Conservation (phyloP, 192 early-diverging fungal genomes). For the Backusella liffmaniae region DNA sequence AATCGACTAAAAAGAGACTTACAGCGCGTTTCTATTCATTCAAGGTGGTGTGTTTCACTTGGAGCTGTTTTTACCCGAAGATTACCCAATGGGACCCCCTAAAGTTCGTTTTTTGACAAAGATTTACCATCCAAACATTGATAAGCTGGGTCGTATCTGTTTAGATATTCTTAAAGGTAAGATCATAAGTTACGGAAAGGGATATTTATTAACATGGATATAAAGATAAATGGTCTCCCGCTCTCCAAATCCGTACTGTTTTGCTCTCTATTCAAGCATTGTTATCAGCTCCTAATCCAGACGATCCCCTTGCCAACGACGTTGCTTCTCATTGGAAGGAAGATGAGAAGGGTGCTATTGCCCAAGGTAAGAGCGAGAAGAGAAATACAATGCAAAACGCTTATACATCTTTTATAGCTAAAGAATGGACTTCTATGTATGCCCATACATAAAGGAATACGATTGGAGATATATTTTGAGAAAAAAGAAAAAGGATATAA, state of each 20-base stretch:
- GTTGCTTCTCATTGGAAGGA: slow-evolving; percentile 99
- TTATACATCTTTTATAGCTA: slow-evolving; percentile 9
- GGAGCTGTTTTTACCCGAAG: slow-evolving; percentile 95
- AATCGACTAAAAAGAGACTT: no score
- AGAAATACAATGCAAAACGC: neutral
- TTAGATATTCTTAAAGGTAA: slow-evolving; percentile 96
- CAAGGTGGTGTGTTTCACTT: slow-evolving; percentile 86
- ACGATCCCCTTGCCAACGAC: slow-evolving; percentile 97
- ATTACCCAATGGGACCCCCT: slow-evolving; percentile 98
- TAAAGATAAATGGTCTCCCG: slow-evolving; percentile 98
- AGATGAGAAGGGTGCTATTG: slow-evolving; percentile 89
- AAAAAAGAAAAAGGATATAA: neutral
- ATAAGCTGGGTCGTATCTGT: slow-evolving; percentile 97
- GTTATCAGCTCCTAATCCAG: slow-evolving; percentile 96
- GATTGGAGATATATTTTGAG: neutral
- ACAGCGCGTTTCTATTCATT: no score
- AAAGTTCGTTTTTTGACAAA: slow-evolving; percentile 98
- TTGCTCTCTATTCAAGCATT: slow-evolving; percentile 96
- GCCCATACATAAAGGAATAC: slow-evolving; percentile 17
- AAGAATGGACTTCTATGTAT: slow-evolving; percentile 28
- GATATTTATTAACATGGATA: neutral
- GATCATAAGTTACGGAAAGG: neutral
- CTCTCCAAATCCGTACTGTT: slow-evolving; percentile 97
- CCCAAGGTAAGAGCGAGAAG: slow-evolving; percentile 50
- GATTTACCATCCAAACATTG: slow-evolving; percentile 99